These are phyloP conservation scores for Excoecaria cochinchinensis DNA, from an alignment of 345 rosid species.

Conservation along the genomic window DNA sequence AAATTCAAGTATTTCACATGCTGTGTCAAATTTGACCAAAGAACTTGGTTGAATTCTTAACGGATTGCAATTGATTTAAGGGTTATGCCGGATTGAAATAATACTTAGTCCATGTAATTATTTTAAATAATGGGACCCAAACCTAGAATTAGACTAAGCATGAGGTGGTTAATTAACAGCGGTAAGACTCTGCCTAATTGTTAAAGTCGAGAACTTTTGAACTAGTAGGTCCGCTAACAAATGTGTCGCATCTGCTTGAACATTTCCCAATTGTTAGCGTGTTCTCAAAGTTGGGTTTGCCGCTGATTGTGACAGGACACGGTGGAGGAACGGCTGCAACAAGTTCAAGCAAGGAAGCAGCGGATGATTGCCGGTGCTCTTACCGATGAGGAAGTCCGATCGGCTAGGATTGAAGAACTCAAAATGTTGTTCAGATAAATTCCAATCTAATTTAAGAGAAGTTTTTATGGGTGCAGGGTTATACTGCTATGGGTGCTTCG, in stretches of 20 bases:
- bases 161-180: background rate
- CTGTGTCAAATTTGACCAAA: background rate
- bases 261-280: background rate
- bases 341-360: constrained; percentile 70
- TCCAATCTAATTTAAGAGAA: background rate
- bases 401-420: constrained; percentile 65
- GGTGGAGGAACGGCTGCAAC: constrained; percentile 58
- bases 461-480: too few species aligned
- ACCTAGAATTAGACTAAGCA: background rate
- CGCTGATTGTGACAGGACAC: constrained; percentile 35
- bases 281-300: background rate
- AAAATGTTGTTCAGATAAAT: constrained; percentile 58
- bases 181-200: background rate
- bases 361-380: constrained; percentile 67
- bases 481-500: too few species aligned
- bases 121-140: background rate
- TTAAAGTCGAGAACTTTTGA: background rate
- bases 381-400: constrained; percentile 60
- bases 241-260: background rate
- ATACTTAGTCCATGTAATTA: background rate
- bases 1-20: background rate
- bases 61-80: background rate
- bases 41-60: background rate
- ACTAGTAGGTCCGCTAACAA: background rate
- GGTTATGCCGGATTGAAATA: background rate